Conservation (phyloP, 805 yeast species). For the Lachancea meyersii region DNA sequence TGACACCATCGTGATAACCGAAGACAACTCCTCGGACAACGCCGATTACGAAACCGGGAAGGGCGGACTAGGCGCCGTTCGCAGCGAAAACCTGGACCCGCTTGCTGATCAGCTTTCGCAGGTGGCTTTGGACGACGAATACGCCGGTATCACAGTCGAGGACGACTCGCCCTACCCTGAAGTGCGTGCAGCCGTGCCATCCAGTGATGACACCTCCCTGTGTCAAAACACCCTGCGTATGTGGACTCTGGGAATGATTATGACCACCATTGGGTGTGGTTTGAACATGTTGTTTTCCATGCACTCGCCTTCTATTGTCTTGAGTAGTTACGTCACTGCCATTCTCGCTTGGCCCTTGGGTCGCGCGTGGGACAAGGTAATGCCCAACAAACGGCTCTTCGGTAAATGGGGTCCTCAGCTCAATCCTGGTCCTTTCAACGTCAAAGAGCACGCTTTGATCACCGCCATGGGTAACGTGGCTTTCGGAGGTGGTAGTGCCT, state of each 20-base stretch:
- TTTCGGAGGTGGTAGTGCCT: conserved; percentile 43
- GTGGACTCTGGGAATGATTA: conserved; percentile 46
- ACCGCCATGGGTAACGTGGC: conserved; percentile 44
- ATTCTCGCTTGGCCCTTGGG: conserved; percentile 60
- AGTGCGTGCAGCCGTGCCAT: conserved; percentile 60
- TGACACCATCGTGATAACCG: conserved; percentile 6
- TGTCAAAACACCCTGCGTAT: conserved; percentile 49
- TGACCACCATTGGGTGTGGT: conserved; percentile 53
- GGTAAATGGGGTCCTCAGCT: conserved; percentile 29
- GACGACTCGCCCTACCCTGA: conserved; percentile 56
- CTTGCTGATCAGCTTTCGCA: conserved; percentile 7
- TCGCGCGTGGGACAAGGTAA: conserved; percentile 37
- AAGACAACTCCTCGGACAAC: conserved; percentile 5
- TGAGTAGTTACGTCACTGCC: conserved; percentile 50
- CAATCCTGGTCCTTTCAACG: conserved; percentile 58
- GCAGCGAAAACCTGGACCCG: conserved; percentile 8
- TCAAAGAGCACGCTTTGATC: conserved; percentile 57
- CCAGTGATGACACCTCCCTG: conserved; percentile 44
- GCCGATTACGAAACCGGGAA: conserved; percentile 2
- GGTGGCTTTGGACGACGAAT: conserved; percentile 9
- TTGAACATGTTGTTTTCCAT: conserved; percentile 54
- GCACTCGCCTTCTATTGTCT: conserved; percentile 48
- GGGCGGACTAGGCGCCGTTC: conserved; percentile 2
- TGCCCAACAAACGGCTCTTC: conserved; percentile 31
- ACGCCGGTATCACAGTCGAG: conserved; percentile 15